Evolutionary conservation across 2,329 filamentous ascomycete species (phyloP).

Genomic region (Fusarium globosum): DNA sequence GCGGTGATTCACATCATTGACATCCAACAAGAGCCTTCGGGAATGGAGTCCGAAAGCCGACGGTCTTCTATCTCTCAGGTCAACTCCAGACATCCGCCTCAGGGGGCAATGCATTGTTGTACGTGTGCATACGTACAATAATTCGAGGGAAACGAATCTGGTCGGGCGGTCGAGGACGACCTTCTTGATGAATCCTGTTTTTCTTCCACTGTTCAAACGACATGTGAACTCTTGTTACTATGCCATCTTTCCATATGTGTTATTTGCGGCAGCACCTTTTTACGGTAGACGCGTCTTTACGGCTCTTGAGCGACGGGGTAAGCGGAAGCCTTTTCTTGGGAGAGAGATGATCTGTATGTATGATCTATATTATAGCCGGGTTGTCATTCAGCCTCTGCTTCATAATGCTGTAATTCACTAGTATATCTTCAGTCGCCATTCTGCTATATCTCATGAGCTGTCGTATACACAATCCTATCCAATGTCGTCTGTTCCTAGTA

Average conservation of each 20-base stretch:
- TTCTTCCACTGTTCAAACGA: conserved; percentile 15
- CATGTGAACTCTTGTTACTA: conserved; percentile 18
- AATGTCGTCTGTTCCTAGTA: no score
- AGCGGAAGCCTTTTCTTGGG: conserved; percentile 9
- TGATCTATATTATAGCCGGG: conserved; percentile 39
- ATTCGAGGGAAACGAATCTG: conserved; percentile 6
- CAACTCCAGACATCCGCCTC: conserved; percentile 13
- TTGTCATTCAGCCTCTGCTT: conserved; percentile 54
- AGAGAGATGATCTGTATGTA: conserved; percentile 42
- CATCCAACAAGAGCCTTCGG: conserved; percentile 17
- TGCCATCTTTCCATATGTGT: conserved; percentile 33
- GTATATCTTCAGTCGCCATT: conserved; percentile 45
- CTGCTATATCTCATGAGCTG: neutral
- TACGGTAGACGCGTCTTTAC: conserved; percentile 25
- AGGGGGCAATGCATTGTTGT: conserved; percentile 11
- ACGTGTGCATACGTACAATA: neutral
- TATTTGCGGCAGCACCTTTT: conserved; percentile 22
- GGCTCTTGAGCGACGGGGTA: conserved; percentile 23
- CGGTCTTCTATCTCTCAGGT: conserved; percentile 20
- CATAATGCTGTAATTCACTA: conserved; percentile 60
- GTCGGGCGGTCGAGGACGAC: conserved; percentile 31
- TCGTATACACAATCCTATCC: neutral
- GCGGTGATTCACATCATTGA: conserved; percentile 13
- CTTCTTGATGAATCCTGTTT: conserved; percentile 23
- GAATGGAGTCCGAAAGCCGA: conserved; percentile 28